phyloP scores from a whole-genome alignment of 305 asterid species.

The Solanum hybrid region DNA sequence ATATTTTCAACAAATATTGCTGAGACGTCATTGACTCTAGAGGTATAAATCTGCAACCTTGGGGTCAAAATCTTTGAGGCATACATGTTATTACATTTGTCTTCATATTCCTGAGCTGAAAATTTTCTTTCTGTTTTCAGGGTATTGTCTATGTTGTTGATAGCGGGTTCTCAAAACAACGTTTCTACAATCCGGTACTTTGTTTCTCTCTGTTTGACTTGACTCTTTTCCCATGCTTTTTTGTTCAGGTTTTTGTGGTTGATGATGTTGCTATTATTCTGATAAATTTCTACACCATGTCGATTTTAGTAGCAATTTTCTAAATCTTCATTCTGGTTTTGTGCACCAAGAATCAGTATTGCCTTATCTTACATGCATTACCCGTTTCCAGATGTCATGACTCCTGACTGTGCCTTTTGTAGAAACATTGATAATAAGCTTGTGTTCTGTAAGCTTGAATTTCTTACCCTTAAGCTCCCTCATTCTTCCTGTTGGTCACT shows the following conservation, averaged over 20 bases:
- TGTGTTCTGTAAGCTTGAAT: background rate
- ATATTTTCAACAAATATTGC: slow-evolving; percentile 93
- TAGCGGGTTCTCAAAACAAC: slow-evolving; percentile 91
- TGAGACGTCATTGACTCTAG: slow-evolving; percentile 96
- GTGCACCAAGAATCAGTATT: background rate
- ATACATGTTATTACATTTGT: background rate
- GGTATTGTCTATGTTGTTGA: slow-evolving; percentile 91
- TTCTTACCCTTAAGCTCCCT: background rate
- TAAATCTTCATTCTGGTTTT: background rate
- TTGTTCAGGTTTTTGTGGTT: background rate
- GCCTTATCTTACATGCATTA: background rate
- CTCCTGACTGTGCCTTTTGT: background rate
- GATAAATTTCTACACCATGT: background rate
- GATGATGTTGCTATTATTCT: background rate
- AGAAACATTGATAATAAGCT: background rate
- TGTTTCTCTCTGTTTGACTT: background rate
- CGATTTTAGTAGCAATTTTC: background rate
- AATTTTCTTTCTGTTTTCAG: slow-evolving; percentile 30
- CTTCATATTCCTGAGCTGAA: background rate
- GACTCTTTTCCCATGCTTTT: background rate
- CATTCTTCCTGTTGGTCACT: background rate
- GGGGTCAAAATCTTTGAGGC: background rate
- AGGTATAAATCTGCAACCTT: slow-evolving; percentile 34
- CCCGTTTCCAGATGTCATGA: background rate
- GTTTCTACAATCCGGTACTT: slow-evolving; percentile 83